Percentiles rank a stretch among this genome's conserved stretches.
Evolutionary conservation across 176 grass and related monocot genomes (phyloP).

Genomic region (Musa beccarii): DNA sequence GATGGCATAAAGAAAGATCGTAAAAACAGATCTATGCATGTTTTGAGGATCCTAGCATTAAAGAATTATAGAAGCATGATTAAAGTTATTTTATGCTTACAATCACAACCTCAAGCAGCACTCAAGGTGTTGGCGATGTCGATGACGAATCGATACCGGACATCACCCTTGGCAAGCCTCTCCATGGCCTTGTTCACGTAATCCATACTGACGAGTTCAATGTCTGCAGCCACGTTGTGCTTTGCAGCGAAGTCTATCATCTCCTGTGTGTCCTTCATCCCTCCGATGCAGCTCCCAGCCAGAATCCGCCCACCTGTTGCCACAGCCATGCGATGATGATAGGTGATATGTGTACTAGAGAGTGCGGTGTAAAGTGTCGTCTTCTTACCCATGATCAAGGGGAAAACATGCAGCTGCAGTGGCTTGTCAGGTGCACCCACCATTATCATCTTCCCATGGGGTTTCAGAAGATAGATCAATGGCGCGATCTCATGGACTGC

Average conservation of each 20-base stretch:
- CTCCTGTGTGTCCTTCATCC: background rate
- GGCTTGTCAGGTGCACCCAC: background rate
- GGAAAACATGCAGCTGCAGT: background rate
- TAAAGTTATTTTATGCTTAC: too few species aligned
- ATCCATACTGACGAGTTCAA: background rate
- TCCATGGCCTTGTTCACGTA: background rate
- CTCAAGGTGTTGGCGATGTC: background rate
- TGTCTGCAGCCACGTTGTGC: background rate
- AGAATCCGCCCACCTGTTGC: background rate
- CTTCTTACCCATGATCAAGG: background rate
- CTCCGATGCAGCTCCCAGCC: background rate
- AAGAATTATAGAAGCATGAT: too few species aligned
- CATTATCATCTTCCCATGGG: slow-evolving; percentile 1
- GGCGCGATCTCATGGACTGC: background rate
- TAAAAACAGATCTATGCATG: too few species aligned
- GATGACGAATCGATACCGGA: background rate
- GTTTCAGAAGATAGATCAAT: background rate
- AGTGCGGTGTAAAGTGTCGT: too few species aligned
- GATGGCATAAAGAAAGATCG: too few species aligned
- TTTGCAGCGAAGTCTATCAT: slow-evolving; percentile 1
- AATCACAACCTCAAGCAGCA: background rate
- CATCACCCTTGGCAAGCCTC: background rate
- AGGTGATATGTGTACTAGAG: too few species aligned
- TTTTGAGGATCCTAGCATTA: too few species aligned
- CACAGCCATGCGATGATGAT: background rate